Conservation (phyloP, 2,329 filamentous ascomycete species). For the Apiospora malaysiana region DNA sequence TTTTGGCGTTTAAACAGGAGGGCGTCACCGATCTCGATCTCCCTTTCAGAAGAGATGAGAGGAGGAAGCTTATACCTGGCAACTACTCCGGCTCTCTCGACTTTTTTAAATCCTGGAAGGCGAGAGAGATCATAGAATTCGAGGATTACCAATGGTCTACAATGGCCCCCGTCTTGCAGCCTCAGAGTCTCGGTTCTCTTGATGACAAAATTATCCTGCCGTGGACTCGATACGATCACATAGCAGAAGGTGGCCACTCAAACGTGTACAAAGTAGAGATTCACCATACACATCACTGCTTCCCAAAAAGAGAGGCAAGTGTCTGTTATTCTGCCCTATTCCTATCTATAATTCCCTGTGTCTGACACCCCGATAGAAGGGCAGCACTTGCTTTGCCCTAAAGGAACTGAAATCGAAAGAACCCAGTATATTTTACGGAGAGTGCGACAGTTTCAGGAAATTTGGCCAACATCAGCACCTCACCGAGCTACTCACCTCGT, state of each 20-base stretch:
- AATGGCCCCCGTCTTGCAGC: background rate
- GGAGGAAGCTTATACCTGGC: background rate
- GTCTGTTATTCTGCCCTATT: background rate
- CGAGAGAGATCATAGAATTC: background rate
- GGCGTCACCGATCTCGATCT: background rate
- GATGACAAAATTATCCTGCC: background rate
- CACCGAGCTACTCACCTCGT: background rate
- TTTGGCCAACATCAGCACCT: background rate
- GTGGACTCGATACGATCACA: background rate
- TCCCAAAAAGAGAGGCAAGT: conserved; percentile 5
- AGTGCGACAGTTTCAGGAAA: background rate
- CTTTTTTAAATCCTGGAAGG: background rate
- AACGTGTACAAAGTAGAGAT: background rate
- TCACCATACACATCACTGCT: background rate
- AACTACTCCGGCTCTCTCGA: background rate
- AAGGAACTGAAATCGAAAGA: background rate
- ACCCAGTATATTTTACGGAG: background rate
- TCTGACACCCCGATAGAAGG: background rate
- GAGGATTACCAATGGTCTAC: background rate
- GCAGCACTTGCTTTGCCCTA: background rate
- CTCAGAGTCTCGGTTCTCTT: background rate
- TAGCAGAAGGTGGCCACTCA: background rate
- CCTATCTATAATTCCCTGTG: background rate
- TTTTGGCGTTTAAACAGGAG: background rate
- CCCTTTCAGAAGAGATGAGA: background rate